Evolutionary conservation across 2,329 filamentous ascomycete genomes (phyloP), one percentile per base, ranked within the genome.

Genomic region (Blumeriella jaapii): DNA sequence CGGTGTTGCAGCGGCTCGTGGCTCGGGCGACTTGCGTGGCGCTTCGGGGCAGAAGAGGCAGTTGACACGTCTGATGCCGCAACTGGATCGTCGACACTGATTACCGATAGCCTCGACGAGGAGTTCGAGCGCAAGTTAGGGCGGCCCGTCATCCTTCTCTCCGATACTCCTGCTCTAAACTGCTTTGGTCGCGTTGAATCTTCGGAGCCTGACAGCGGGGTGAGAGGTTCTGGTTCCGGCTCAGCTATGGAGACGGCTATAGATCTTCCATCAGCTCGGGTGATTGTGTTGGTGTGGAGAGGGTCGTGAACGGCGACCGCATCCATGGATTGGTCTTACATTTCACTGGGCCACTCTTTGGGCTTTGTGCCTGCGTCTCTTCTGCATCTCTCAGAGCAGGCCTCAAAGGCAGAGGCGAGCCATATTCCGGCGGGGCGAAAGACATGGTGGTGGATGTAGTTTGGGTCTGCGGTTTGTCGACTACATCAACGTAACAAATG

Each of bases 191-290:
- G 34, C n/a, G 37, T 39, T 9, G 37, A 27, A 15, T 54, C 52
- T 23, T 50, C 46, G 1, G 38, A 26, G 7, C 32, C 30, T 11
- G 45, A 36, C 7, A 33, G 36, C 18, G 31, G 27, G 16, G 43
- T 36, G 17, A 35, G 38, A n/a, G 42, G 37, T 25, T 52, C 46
- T 31, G 50, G 49, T 31, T 52, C 46, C 29, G 50, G 49, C 30
- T 54, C 52, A n/a, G 46, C 45, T 26, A 55, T 55, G 9, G 51
- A 55, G 19, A 56, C 53, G 14, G 50, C 52, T 55, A 33, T 25
- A 17, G 3, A 4, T 24, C 18, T 39, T 34, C 34, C 33, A 28
- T 36, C 15, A 31, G 32, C 25, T 35, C 23, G 16, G 28, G 36
- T 32, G 22, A 32, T 26, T 12, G 7, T 14, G 11, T 4, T 14